Evolutionary conservation across 2,329 filamentous ascomycete species (phyloP), one percentile per base, ranked within the genome.

Genomic region (Purpureocillium lavendulum): DNA sequence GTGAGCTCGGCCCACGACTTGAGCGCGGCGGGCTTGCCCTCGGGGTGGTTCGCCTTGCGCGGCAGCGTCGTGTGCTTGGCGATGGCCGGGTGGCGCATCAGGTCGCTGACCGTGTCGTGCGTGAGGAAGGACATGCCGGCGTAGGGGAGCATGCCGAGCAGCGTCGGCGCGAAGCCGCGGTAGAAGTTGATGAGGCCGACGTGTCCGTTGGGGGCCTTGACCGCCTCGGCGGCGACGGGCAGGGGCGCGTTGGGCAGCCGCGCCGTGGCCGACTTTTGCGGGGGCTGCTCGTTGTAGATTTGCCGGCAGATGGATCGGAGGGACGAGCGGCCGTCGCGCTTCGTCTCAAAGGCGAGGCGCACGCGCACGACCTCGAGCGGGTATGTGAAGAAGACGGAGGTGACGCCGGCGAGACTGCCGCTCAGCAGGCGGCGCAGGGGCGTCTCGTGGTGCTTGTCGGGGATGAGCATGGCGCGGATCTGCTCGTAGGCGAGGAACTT

Each of bases 401-500:
- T 87, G 45, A 94, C 82, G 42, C 92, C 90, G 8, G 86, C 85
- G 26, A 87, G 55, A 42, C 81, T 80, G 35, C 87, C 87, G 42
- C 80, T 82, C 17, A 84, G 52, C 36, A 92, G 75, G 10, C 92
- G 77, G 36, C 92, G 78, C 21, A 84, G 60, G 1, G 84, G 75
- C 0, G 90, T 97, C 59, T 98, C 92, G 42, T 94, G 73, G 6
- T 81, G 68, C 38, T 71, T 77, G 30, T 65, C 69, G 2, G 75
- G 76, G 45, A 98, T 97, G 26, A 97, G 56, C 12, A 81, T 54
- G 11, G 83, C 78, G 43, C 92, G 85, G 48, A 96, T 87, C 62
- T 98, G 92, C 61, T 98, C 92, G 66, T 98, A 98, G 34, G 90
- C 89, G 32, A 98, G 76, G 56, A 98, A 98, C 57, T 98, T 98